Conservation (phyloP, 495 filamentous ascomycete species). For the Aspergillus leporis region DNA sequence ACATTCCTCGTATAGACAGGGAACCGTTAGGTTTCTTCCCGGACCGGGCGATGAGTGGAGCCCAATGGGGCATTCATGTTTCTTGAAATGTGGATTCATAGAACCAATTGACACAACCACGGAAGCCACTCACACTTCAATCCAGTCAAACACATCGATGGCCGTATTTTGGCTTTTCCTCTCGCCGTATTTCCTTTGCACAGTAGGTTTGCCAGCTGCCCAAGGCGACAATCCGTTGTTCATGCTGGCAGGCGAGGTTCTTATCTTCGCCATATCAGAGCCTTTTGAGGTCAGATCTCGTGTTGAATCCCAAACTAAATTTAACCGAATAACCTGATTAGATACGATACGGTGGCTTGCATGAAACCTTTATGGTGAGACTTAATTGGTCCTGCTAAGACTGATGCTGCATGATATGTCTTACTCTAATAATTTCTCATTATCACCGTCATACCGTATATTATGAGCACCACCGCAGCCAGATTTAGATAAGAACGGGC, state of each 20-base stretch:
- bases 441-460: not conserved
- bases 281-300: not conserved
- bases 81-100: not conserved
- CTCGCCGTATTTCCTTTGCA: not conserved
- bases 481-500: constrained; percentile 6
- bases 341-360: not conserved
- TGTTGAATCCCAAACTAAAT: not conserved
- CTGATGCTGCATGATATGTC: constrained; percentile 6
- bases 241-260: not conserved
- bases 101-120: not conserved
- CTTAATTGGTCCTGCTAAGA: constrained; percentile 2
- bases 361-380: not conserved
- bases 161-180: too few relatives aligned
- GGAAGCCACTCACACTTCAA: not conserved
- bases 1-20: not conserved
- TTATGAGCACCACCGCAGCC: not conserved
- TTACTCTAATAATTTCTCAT: constrained; percentile 7
- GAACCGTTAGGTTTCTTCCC: not conserved
- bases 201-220: too few relatives aligned
- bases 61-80: not conserved
- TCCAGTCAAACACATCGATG: not conserved
- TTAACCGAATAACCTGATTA: not conserved
- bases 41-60: not conserved
- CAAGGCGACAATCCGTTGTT: not conserved
- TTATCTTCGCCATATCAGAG: not conserved